Conservation (phyloP, 2,329 filamentous ascomycete species). For the Colletotrichum musae region DNA sequence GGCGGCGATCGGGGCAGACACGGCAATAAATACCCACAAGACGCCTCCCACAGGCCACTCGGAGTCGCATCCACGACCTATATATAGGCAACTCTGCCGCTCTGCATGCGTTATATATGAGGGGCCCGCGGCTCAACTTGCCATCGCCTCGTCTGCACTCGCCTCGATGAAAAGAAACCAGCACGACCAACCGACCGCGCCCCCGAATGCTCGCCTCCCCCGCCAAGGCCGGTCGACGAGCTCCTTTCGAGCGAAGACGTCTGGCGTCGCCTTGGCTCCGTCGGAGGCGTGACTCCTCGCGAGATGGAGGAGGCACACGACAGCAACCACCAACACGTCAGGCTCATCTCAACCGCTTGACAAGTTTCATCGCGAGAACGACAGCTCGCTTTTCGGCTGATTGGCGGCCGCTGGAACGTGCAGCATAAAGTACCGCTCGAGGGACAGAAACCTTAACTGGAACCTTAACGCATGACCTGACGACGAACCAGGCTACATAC, state of each 20-base stretch:
- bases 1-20: conserved; percentile 8
- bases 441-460: neutral
- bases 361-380: neutral
- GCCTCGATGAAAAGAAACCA: neutral
- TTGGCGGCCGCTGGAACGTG: neutral
- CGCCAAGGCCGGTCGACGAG: neutral
- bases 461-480: neutral
- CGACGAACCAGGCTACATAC: too few relatives aligned
- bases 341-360: neutral
- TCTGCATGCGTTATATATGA: neutral
- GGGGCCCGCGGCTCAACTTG: neutral
- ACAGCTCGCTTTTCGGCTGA: neutral
- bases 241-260: neutral
- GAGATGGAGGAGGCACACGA: too few relatives aligned
- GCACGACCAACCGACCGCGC: neutral
- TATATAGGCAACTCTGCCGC: conserved; percentile 12
- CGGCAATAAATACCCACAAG: neutral
- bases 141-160: too few relatives aligned
- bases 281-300: neutral
- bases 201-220: too few relatives aligned
- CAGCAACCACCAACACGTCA: neutral
- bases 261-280: neutral
- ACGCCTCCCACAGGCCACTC: neutral
- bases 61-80: neutral
- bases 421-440: neutral